Percentiles rank a stretch among this genome's conserved stretches.
phyloP scores from a whole-genome alignment of 306 rosid species.

The Fragaria ananassa region DNA sequence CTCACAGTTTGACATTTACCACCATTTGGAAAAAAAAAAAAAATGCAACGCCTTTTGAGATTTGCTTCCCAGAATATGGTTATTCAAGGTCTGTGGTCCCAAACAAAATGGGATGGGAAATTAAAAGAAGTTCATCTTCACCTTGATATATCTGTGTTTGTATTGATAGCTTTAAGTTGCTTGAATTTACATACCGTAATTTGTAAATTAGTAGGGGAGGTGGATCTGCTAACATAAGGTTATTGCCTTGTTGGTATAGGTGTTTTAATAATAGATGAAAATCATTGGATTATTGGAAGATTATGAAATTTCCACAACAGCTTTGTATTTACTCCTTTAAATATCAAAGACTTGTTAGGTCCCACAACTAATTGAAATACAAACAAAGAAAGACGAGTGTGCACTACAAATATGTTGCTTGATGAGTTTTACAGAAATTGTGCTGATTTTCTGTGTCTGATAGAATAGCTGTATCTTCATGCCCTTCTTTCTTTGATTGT shows the following conservation, averaged over 20 bases:
- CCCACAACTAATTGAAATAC: not conserved
- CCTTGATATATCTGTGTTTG: not conserved
- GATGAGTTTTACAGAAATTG: not conserved
- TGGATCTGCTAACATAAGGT: slow-evolving; percentile 21
- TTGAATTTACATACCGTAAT: not conserved
- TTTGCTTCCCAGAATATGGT: slow-evolving; percentile 10
- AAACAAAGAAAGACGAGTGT: not conserved
- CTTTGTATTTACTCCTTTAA: not conserved
- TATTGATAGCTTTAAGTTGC: slow-evolving; percentile 18
- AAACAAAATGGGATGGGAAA: not conserved
- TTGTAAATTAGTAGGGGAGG: slow-evolving; percentile 10
- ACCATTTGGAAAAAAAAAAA: not conserved
- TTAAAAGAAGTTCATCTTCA: not conserved
- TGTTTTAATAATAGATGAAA: not conserved
- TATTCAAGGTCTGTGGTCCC: not conserved
- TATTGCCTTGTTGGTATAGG: not conserved
- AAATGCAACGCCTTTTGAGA: not conserved
- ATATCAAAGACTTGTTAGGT: not conserved
- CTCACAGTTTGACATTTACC: not conserved
- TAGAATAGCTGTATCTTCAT: not conserved
- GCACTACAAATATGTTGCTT: not conserved
- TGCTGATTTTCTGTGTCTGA: not conserved
- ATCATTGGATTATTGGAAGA: not conserved
- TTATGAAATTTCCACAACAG: not conserved
- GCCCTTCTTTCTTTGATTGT: not conserved